Evolutionary conservation across 768 basidiomycete species (phyloP).

Genomic region (Ramaria sp.): DNA sequence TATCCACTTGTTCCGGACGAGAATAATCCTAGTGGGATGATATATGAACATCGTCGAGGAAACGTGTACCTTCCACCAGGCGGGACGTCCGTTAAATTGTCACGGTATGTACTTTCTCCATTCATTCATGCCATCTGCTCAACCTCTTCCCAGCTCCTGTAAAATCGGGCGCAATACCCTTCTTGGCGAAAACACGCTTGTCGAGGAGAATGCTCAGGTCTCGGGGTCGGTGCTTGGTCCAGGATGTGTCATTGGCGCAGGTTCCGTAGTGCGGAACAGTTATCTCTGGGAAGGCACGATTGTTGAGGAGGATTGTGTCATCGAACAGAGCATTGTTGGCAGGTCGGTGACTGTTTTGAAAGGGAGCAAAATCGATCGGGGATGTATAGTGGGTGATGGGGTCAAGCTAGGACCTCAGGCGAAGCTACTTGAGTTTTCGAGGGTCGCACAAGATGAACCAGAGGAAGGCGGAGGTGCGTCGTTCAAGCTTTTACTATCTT

Average conservation of each 20-base stretch:
- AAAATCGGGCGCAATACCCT: slow-evolving; percentile 74
- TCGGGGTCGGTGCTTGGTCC: slow-evolving; percentile 69
- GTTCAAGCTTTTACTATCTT: background rate
- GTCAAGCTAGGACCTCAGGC: slow-evolving; percentile 73
- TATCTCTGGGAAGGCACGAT: slow-evolving; percentile 76
- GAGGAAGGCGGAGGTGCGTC: slow-evolving; percentile 33
- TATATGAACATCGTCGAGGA: slow-evolving; percentile 79
- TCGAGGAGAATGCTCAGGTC: slow-evolving; percentile 59
- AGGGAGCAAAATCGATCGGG: slow-evolving; percentile 52
- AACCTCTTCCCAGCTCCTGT: slow-evolving; percentile 48
- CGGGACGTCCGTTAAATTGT: slow-evolving; percentile 56
- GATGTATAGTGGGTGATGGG: slow-evolving; percentile 74
- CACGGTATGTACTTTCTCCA: slow-evolving; percentile 45
- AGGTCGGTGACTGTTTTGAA: slow-evolving; percentile 63
- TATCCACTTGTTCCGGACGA: slow-evolving; percentile 95
- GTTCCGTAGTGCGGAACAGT: slow-evolving; percentile 57
- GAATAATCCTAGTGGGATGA: slow-evolving; percentile 72
- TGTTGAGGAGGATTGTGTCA: slow-evolving; percentile 59
- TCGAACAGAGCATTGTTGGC: slow-evolving; percentile 77
- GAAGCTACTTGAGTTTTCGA: slow-evolving; percentile 53
- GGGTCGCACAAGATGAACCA: slow-evolving; percentile 48
- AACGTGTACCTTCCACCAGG: slow-evolving; percentile 84
- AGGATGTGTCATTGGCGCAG: slow-evolving; percentile 61
- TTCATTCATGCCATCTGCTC: slow-evolving; percentile 1
- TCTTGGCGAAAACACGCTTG: slow-evolving; percentile 67